phyloP scores from a whole-genome alignment of 148 eudicot species.

The Vaccinium corymbosum region DNA sequence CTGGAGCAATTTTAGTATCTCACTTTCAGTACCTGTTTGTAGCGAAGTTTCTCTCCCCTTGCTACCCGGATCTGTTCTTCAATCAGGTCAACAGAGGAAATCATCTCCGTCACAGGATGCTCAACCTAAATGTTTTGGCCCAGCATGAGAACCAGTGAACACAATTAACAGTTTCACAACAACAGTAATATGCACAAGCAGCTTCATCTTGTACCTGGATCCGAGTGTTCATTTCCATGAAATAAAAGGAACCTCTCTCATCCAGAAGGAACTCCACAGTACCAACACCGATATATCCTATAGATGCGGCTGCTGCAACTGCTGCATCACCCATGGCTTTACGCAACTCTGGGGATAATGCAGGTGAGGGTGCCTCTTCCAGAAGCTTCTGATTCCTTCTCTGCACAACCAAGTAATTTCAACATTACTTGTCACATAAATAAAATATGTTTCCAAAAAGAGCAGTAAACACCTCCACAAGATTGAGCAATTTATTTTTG shows the following conservation, averaged over 20 bases:
- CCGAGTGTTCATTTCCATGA: constrained; percentile 98
- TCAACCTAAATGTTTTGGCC: constrained; percentile 58
- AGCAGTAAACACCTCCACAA: not conserved
- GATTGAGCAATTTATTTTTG: not conserved
- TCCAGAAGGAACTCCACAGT: constrained; percentile 93
- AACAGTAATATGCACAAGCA: not conserved
- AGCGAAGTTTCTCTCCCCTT: constrained; percentile 85
- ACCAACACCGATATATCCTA: constrained; percentile 95
- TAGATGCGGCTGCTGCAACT: constrained; percentile 95
- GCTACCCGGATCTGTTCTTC: constrained; percentile 98
- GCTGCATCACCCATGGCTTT: constrained; percentile 99
- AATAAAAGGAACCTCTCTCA: constrained; percentile 94
- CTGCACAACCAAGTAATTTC: constrained; percentile 38
- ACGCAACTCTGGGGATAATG: constrained; percentile 80
- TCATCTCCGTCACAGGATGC: constrained; percentile 99
- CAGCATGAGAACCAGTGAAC: constrained; percentile 3
- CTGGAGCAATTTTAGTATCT: constrained; percentile 4
- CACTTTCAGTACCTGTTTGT: constrained; percentile 59
- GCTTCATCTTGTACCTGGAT: constrained; percentile 58
- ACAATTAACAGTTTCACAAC: not conserved
- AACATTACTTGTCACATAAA: not conserved
- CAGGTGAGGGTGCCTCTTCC: constrained; percentile 99
- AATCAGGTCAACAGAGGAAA: constrained; percentile 90
- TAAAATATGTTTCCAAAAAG: not conserved
- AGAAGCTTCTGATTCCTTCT: constrained; percentile 97